Base-by-base conservation (phyloP, 2,329 filamentous ascomycete species). In the Elsinoe necatrix region DNA sequence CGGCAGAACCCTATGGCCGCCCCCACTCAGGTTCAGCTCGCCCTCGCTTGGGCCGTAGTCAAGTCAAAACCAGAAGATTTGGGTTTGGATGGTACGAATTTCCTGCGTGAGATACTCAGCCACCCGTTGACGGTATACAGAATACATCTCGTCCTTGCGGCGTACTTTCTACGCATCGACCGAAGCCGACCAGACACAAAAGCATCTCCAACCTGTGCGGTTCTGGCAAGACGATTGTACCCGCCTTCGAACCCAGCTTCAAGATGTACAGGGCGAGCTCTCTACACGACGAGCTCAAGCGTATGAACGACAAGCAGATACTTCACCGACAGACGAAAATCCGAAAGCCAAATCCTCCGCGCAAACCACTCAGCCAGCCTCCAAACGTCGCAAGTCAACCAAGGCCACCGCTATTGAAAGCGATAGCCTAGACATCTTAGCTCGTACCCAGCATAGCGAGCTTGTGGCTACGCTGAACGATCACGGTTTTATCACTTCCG, bases 61-160 rank as follows among this genome's bases (percentile, higher is more conserved):
- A 63, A 62, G 25, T 62, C 65, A 5, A 72, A 69, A 54, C 71
- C 71, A 14, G 39, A 56, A 2, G 63, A 58, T 0, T 56, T 64
- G 25, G 56, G 62, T 1, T 59, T 68, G 1, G 64, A 64, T 65
- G 59, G 48, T 39, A 31, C 6, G 16, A 8, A 16, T 2, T 31
- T 14, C 16, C 7, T 20, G 2, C n/a, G 9, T 37, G 4, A 23
- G 6, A 43, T 14, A 29, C 20, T 4, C 5, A 4, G 12, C 12
- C 29, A 25, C 14, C 16, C 16, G 6, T n/a, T 50, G 25, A 50
- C 25, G 27, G 4, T 11, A 14, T 20, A 14, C 31, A 52, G 48
- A 52, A 3, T 39, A 52, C 16, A 12, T 52, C 1, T 18, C 18
- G n/a, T 14, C 27, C 9, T 25, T 50, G 16, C 45, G 27, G 16